A percentile compares a stretch with the other conserved stretches of the same genome.
These are phyloP conservation scores for Saccharomycodes ludwigii DNA, from an alignment of 805 yeast genomes.

Conservation along the genomic window DNA sequence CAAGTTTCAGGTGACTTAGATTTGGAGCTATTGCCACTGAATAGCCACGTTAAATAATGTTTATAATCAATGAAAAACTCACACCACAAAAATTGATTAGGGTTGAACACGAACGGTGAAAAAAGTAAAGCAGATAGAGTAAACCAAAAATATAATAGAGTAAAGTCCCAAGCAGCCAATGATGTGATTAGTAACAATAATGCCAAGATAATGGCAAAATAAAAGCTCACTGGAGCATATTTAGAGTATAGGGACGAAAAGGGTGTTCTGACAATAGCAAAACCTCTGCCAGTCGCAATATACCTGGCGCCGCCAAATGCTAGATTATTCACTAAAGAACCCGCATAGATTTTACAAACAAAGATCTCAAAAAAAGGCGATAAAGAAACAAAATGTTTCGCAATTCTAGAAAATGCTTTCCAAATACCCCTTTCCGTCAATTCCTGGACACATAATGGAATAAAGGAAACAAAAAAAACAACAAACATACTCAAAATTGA, in stretches of 20 bases:
- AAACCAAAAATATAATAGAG: constrained; percentile 52
- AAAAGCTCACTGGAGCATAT: constrained; percentile 55
- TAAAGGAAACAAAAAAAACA: constrained; percentile 61
- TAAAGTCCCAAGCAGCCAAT: constrained; percentile 47
- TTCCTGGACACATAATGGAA: constrained; percentile 69
- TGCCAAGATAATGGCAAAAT: constrained; percentile 46
- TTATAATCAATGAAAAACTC: constrained; percentile 53
- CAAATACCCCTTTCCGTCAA: constrained; percentile 64
- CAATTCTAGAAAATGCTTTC: constrained; percentile 50
- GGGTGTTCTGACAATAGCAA: constrained; percentile 62
- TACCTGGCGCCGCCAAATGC: constrained; percentile 73
- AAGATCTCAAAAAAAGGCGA: constrained; percentile 75
- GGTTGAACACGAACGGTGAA: constrained; percentile 53
- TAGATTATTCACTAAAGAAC: constrained; percentile 54
- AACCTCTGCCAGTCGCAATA: constrained; percentile 74
- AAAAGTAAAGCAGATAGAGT: constrained; percentile 40
- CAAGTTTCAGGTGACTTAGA: constrained; percentile 18
- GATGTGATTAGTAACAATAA: constrained; percentile 45
- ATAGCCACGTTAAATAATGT: constrained; percentile 30
- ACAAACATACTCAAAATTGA: constrained; percentile 63
- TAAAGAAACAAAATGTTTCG: constrained; percentile 54
- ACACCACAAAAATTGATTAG: constrained; percentile 51
- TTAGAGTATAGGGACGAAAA: constrained; percentile 54
- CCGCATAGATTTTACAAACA: constrained; percentile 65
- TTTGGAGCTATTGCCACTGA: constrained; percentile 34